A percentile compares a stretch with the other conserved stretches of the same genome.
Evolutionary conservation across 2,329 filamentous ascomycete species (phyloP).

Genomic region (Aspergillus fumigatiaffinis): DNA sequence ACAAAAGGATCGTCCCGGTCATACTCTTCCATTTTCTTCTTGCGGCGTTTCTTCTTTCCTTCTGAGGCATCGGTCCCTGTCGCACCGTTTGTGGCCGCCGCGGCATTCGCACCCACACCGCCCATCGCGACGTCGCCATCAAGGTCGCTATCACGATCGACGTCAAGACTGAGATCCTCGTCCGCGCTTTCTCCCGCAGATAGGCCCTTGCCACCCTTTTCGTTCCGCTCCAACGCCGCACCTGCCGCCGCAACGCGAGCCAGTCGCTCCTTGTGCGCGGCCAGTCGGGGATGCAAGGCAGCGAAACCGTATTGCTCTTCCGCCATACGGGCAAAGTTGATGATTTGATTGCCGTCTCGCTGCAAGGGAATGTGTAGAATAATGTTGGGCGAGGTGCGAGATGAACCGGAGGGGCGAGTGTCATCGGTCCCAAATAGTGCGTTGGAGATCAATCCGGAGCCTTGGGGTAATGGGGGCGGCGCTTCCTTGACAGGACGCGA

Average conservation of each 20-base stretch:
- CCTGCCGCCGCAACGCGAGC: constrained; percentile 83
- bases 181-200: constrained; percentile 69
- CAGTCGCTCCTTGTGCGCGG: constrained; percentile 81
- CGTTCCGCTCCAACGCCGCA: constrained; percentile 75
- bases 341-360: constrained; percentile 80
- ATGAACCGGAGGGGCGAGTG: constrained; percentile 39
- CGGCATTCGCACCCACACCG: constrained; percentile 40
- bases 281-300: constrained; percentile 83
- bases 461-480: constrained; percentile 54
- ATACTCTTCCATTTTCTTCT: constrained; percentile 66
- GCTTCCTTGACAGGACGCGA: constrained; percentile 50
- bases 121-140: constrained; percentile 44
- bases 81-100: constrained; percentile 55
- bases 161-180: constrained; percentile 85
- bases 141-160: constrained; percentile 63
- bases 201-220: constrained; percentile 63
- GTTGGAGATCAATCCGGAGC: constrained; percentile 61
- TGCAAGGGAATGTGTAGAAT: constrained; percentile 77
- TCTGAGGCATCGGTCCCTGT: constrained; percentile 52
- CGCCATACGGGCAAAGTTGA: constrained; percentile 92
- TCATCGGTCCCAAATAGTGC: constrained; percentile 55
- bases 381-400: constrained; percentile 65
- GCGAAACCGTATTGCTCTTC: constrained; percentile 94
- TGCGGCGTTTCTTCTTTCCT: constrained; percentile 68
- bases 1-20: constrained; percentile 66